Percentiles rank a stretch among this genome's conserved stretches.
Evolutionary conservation across 2,329 filamentous ascomycete genomes (phyloP).

Genomic region (Fusarium agapanthi): DNA sequence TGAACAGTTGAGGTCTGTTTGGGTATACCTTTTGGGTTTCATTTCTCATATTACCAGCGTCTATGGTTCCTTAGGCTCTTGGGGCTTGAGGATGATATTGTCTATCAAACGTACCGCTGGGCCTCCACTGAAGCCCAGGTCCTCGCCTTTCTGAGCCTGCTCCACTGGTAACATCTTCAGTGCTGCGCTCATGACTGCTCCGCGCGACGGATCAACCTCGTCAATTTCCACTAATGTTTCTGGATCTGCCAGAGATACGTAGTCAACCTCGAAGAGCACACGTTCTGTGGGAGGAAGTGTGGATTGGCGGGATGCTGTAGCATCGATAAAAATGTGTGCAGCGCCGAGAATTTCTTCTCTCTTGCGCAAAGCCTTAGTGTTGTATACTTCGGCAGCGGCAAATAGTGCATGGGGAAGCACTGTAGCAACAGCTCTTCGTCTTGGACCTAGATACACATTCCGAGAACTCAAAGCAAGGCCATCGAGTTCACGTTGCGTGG

Average conservation of each 20-base stretch:
- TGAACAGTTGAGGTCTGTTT: slow-evolving; percentile 21
- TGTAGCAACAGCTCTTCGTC: slow-evolving; percentile 75
- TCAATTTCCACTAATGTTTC: slow-evolving; percentile 83
- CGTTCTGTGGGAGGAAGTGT: slow-evolving; percentile 66
- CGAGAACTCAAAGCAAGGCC: slow-evolving; percentile 91
- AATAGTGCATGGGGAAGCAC: slow-evolving; percentile 76
- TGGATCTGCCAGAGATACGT: slow-evolving; percentile 89
- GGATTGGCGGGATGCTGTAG: slow-evolving; percentile 68
- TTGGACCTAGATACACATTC: slow-evolving; percentile 88
- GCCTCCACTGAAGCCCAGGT: slow-evolving; percentile 75
- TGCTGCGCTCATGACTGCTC: slow-evolving; percentile 88
- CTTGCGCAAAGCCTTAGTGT: slow-evolving; percentile 56
- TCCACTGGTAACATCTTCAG: slow-evolving; percentile 89
- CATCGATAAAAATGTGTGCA: slow-evolving; percentile 68
- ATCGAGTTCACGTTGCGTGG: slow-evolving; percentile 79
- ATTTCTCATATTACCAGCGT: background rate
- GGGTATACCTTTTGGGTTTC: slow-evolving; percentile 26
- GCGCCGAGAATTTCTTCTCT: slow-evolving; percentile 76
- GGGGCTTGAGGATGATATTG: slow-evolving; percentile 78
- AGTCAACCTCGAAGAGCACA: slow-evolving; percentile 84
- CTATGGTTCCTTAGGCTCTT: slow-evolving; percentile 22
- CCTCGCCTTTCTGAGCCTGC: slow-evolving; percentile 73
- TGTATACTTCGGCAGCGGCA: slow-evolving; percentile 75
- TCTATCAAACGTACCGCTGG: slow-evolving; percentile 90
- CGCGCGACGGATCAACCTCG: slow-evolving; percentile 71